A percentile compares a stretch with the other conserved stretches of the same genome.
phyloP scores from a whole-genome alignment of 495 filamentous ascomycete genomes.

The Podospora australis region DNA sequence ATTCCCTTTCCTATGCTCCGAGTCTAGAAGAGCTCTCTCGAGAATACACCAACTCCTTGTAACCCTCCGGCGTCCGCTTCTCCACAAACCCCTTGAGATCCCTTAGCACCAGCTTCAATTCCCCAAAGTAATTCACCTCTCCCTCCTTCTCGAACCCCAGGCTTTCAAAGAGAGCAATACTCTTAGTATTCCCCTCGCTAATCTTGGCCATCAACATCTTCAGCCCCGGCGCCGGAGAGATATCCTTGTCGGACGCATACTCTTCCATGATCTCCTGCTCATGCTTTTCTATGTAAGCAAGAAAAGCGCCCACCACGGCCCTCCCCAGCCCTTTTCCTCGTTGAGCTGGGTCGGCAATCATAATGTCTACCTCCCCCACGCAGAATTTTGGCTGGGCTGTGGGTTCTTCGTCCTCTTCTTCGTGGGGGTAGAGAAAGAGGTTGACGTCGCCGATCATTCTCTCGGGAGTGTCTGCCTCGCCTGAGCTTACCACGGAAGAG shows the following conservation, averaged over 20 bases:
- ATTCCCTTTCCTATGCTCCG: too few relatives aligned
- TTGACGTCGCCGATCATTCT: slow-evolving; percentile 84
- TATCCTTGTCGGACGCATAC: slow-evolving; percentile 33
- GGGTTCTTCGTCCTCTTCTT: slow-evolving; percentile 27
- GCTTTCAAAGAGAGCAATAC: slow-evolving; percentile 38
- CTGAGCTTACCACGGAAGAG: slow-evolving; percentile 7
- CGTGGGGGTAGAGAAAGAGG: slow-evolving; percentile 59
- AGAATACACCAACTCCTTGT: slow-evolving; percentile 25
- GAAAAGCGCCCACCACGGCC: slow-evolving; percentile 58
- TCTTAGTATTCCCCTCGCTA: slow-evolving; percentile 29
- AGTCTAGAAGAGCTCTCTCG: too few relatives aligned
- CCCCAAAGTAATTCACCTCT: slow-evolving; percentile 45
- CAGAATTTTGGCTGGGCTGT: slow-evolving; percentile 17
- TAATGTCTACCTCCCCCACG: slow-evolving; percentile 77
- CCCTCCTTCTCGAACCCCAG: slow-evolving; percentile 42
- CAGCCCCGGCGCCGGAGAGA: slow-evolving; percentile 12
- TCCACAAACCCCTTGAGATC: slow-evolving; percentile 12
- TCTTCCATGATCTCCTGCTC: slow-evolving; percentile 50
- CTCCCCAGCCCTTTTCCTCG: slow-evolving; percentile 61
- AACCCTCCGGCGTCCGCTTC: slow-evolving; percentile 11
- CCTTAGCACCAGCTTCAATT: slow-evolving; percentile 37
- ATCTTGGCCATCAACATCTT: slow-evolving; percentile 43
- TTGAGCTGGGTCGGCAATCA: slow-evolving; percentile 61
- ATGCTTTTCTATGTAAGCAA: slow-evolving; percentile 54
- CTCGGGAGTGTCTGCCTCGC: slow-evolving; percentile 43